Base-by-base conservation (phyloP, 2,329 filamentous ascomycete genomes). In the Talaromyces sp. region DNA sequence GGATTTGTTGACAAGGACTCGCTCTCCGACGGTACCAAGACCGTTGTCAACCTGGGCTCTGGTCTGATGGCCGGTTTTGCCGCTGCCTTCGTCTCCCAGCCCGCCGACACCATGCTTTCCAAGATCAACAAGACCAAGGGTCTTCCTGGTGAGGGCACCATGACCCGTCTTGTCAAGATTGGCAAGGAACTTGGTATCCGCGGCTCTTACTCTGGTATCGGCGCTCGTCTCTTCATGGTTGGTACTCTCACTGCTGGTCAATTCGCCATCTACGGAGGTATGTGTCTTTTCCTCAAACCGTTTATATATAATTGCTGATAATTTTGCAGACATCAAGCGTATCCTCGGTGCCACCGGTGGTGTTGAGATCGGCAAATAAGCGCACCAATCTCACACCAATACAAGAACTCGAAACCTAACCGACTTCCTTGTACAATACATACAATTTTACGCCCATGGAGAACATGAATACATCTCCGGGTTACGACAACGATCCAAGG, bases 101-200 rank as follows among this genome's bases (percentile, higher is more conserved):
- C 91, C 70, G 91, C 91, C 76, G 91, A 96, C 78, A 96, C 91
- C 75, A 96, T 96, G 91, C 87, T 96, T 66, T 89, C 86, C 81
- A 95, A 93, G 86, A 95, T 96, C 84, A 96, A 96, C 89, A 95
- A 95, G 89, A 91, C 89, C 80, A 87, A 91, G 83, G 91, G 90
- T 80, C 82, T 86, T 63, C 90, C 91, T 67, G 91, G 91, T 83
- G 90, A 96, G 83, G 86, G 91, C 73, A 95, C 89, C 71, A 85
- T 85, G 75, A 84, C 82, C 77, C 88, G 91, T 78, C 81, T 96
- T 73, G 82, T 93, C 83, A 95, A 95, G 88, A 96, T 96, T 73
- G 90, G 81, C 69, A 89, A 88, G 80, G 90, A 96, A 81, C 89
- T 96, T 70, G 91, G 91, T 74, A 64, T 96, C 76, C 83, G 82